phyloP scores from a whole-genome alignment of 2,329 filamentous ascomycete species.

The Apiospora malaysiana region DNA sequence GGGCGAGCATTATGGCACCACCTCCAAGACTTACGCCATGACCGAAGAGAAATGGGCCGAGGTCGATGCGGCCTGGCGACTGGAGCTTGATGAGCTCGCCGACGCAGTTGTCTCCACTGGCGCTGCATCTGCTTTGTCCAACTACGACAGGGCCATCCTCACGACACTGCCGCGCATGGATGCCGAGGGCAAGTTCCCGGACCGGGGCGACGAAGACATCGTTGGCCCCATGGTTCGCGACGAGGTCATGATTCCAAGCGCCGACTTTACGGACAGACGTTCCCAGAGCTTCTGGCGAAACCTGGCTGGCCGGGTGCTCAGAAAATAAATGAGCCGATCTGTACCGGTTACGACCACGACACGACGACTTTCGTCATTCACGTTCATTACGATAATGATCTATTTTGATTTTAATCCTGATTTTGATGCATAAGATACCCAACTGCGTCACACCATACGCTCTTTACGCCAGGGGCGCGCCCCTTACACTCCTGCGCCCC shows the following conservation, averaged over 20 bases:
- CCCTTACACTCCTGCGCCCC: conserved; percentile 6
- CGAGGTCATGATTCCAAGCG: conserved; percentile 52
- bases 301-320: conserved; percentile 39
- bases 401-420: conserved; percentile 21
- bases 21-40: conserved; percentile 84
- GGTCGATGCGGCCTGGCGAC: conserved; percentile 77
- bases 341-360: conserved; percentile 14
- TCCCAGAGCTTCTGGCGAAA: conserved; percentile 40
- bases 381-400: conserved; percentile 20
- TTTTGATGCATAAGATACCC: conserved; percentile 24
- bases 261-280: conserved; percentile 35
- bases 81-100: conserved; percentile 69
- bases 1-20: conserved; percentile 87
- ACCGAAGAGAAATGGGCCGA: conserved; percentile 90
- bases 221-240: conserved; percentile 86
- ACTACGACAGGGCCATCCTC: conserved; percentile 62
- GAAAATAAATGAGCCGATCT: conserved; percentile 32
- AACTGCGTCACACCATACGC: conserved; percentile 18
- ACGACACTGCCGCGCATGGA: conserved; percentile 73
- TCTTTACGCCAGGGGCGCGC: conserved; percentile 11
- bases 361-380: conserved; percentile 17
- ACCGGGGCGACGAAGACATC: conserved; percentile 88
- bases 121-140: conserved; percentile 46
- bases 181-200: conserved; percentile 83
- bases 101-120: conserved; percentile 52